Conservation (phyloP, 176 grass and related monocot species). For the Areca catechu region DNA sequence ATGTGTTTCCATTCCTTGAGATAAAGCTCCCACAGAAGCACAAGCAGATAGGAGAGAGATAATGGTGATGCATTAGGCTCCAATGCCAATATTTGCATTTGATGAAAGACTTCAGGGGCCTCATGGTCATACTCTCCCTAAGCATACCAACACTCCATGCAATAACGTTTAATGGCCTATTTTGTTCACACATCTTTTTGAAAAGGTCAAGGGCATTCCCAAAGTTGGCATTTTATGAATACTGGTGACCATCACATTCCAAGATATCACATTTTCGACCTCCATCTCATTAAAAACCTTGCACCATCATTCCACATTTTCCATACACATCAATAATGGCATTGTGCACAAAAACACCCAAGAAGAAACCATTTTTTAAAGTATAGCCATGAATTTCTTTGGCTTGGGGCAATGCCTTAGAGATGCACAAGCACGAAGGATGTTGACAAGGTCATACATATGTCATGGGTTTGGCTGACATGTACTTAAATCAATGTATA, state of each 20-base stretch:
- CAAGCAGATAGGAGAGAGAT: slow-evolving; percentile 74
- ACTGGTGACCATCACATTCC: slow-evolving; percentile 68
- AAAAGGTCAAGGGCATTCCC: slow-evolving; percentile 50
- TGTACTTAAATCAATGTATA: no score
- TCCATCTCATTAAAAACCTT: slow-evolving; percentile 67
- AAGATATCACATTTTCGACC: slow-evolving; percentile 55
- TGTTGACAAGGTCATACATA: slow-evolving; percentile 25
- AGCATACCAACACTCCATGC: slow-evolving; percentile 81
- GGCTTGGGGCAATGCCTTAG: slow-evolving; percentile 51
- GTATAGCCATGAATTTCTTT: slow-evolving; percentile 75
- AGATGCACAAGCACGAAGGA: slow-evolving; percentile 79
- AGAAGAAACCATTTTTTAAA: slow-evolving; percentile 50
- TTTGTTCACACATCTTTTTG: slow-evolving; percentile 50
- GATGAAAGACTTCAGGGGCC: slow-evolving; percentile 41
- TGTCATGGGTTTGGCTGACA: no score
- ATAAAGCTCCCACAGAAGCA: slow-evolving; percentile 63
- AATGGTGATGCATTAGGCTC: slow-evolving; percentile 67
- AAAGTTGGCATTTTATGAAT: slow-evolving; percentile 69
- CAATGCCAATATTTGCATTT: slow-evolving; percentile 50
- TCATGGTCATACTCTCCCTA: slow-evolving; percentile 52
- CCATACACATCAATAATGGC: slow-evolving; percentile 55
- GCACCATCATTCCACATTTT: slow-evolving; percentile 56
- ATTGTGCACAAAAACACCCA: slow-evolving; percentile 68
- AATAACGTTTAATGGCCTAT: slow-evolving; percentile 46
- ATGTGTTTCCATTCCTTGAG: slow-evolving; percentile 66